phyloP scores from a whole-genome alignment of 2,329 filamentous ascomycete species.

The Fusarium miscanthi region DNA sequence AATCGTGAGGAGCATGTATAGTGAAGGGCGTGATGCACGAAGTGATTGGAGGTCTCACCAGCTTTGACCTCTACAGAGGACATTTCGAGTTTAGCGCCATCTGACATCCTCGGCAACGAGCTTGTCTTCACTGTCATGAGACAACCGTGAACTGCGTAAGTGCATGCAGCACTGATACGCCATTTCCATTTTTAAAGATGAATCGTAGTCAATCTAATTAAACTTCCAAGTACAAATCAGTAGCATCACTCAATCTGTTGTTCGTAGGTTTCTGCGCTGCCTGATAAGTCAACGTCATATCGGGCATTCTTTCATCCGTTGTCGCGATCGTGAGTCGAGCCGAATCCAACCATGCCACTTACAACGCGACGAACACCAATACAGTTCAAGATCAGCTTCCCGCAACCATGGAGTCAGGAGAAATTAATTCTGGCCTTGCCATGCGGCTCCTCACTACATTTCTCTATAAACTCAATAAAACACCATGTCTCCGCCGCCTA shows the following conservation, averaged over 20 bases:
- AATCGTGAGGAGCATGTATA: background rate
- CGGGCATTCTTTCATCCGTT: background rate
- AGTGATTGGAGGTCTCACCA: background rate
- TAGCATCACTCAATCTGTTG: rapidly evolving
- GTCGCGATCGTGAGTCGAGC: background rate
- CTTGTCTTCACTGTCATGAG: background rate
- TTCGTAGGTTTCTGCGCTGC: no score
- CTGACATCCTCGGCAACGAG: background rate
- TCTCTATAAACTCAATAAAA: rapidly evolving
- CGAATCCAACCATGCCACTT: rapidly evolving
- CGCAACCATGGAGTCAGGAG: background rate
- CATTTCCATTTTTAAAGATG: no score
- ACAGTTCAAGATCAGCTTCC: rapidly evolving
- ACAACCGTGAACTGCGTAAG: rapidly evolving
- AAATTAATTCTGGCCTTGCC: background rate
- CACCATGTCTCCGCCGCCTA: background rate
- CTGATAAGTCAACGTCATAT: rapidly evolving
- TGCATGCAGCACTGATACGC: no score
- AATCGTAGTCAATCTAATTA: no score
- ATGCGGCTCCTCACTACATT: rapidly evolving
- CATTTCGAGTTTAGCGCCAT: background rate
- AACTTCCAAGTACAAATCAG: no score
- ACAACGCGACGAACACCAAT: background rate
- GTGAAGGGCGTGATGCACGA: background rate
- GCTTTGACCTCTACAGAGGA: background rate